phyloP scores from a whole-genome alignment of 768 basidiomycete genomes.

The Cubamyces lactineus region DNA sequence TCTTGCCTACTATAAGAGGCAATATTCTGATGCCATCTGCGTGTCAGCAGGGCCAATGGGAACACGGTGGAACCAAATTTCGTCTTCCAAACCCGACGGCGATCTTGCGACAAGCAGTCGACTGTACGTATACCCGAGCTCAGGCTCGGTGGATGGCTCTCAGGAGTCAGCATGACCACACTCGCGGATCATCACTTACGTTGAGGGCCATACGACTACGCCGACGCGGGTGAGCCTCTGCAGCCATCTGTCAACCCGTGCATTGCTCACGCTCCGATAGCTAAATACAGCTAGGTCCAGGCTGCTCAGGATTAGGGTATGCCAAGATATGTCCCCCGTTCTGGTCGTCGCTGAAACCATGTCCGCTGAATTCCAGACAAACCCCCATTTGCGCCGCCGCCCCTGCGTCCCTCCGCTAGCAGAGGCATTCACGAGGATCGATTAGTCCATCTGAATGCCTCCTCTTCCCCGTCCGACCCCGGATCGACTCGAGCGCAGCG shows the following conservation, averaged over 20 bases:
- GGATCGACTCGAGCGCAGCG: not conserved
- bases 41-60: not conserved
- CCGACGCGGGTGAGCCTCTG: not conserved
- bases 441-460: constrained; percentile 7
- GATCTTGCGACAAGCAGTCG: not conserved
- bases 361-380: constrained; percentile 9
- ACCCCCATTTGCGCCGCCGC: constrained; percentile 5
- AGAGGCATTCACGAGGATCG: constrained; percentile 1
- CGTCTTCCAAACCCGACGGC: not conserved
- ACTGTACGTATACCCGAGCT: not conserved
- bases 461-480: constrained; percentile 4
- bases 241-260: not conserved
- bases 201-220: not conserved
- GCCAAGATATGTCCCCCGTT: constrained; percentile 6
- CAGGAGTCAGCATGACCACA: not conserved
- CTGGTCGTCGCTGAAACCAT: constrained; percentile 11
- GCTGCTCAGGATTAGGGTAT: constrained; percentile 4
- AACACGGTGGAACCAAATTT: constrained; percentile 9
- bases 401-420: constrained; percentile 5
- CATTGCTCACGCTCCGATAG: not conserved
- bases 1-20: not conserved
- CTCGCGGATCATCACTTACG: constrained; percentile 2
- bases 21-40: constrained; percentile 5
- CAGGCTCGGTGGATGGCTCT: not conserved
- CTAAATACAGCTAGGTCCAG: constrained; percentile 10